Evolutionary conservation across 805 yeast species (phyloP).

Genomic region (Sungouiozyma ichnusensis): DNA sequence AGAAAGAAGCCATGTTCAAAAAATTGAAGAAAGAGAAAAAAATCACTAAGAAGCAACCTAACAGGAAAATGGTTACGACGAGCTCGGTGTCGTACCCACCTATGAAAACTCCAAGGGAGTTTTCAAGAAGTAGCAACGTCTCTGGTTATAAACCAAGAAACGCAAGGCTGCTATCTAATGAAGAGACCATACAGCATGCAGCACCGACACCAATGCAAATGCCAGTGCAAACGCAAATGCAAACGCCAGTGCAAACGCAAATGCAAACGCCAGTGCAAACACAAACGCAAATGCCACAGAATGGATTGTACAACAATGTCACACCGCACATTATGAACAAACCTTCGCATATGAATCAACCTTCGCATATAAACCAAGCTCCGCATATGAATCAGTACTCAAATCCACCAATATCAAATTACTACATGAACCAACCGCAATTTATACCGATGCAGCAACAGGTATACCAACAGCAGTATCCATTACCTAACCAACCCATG

Average conservation of each 20-base stretch:
- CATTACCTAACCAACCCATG: slow-evolving; percentile 7
- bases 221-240: slow-evolving; percentile 4
- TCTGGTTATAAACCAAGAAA: slow-evolving; percentile 7
- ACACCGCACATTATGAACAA: too few relatives aligned
- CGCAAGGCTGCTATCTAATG: background rate
- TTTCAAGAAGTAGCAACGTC: slow-evolving; percentile 2
- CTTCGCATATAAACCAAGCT: too few relatives aligned
- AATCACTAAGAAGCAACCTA: slow-evolving; percentile 28
- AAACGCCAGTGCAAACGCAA: slow-evolving; percentile 5
- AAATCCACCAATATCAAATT: slow-evolving; percentile 9
- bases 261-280: slow-evolving; percentile 5
- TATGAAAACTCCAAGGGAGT: slow-evolving; percentile 11
- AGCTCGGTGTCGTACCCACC: slow-evolving; percentile 6
- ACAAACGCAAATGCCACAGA: slow-evolving; percentile 1
- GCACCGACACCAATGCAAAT: slow-evolving; percentile 2
- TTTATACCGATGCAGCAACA: slow-evolving; percentile 13
- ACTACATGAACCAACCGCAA: slow-evolving; percentile 4
- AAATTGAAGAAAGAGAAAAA: slow-evolving; percentile 51
- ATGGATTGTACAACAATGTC: background rate
- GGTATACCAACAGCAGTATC: slow-evolving; percentile 7
- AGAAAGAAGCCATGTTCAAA: slow-evolving; percentile 66
- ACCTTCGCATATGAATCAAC: too few relatives aligned
- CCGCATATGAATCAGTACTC: too few relatives aligned
- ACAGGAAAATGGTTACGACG: background rate
- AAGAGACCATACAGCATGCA: background rate